Percentiles rank a stretch among this genome's conserved stretches.
These are phyloP conservation scores for Lepidium africanum DNA, from an alignment of 345 rosid species.

Conservation along the genomic window DNA sequence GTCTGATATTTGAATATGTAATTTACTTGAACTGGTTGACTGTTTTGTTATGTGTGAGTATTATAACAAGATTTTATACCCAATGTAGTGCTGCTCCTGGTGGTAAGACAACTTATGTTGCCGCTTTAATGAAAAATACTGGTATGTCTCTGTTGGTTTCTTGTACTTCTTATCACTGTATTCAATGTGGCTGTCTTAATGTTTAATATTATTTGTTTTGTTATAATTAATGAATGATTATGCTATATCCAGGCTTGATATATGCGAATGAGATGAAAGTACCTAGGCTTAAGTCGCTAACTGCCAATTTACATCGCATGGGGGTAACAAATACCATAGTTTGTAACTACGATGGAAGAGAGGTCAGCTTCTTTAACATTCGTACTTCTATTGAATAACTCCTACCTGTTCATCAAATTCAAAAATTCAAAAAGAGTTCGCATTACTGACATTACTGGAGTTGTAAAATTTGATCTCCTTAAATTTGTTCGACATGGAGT, in stretches of 20 bases:
- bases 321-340: slow-evolving; percentile 91
- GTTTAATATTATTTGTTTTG: not conserved
- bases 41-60: not conserved
- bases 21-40: not conserved
- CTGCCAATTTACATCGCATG: slow-evolving; percentile 91
- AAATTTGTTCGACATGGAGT: not conserved
- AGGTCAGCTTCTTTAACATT: slow-evolving; percentile 44
- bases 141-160: slow-evolving; percentile 42
- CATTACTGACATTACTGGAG: not conserved
- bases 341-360: slow-evolving; percentile 93
- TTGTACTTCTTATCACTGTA: not conserved
- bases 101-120: slow-evolving; percentile 74
- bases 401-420: not conserved
- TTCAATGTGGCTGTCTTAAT: not conserved
- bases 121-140: slow-evolving; percentile 77
- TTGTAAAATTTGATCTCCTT: not conserved
- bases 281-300: slow-evolving; percentile 74
- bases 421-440: not conserved
- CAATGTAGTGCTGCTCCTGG: slow-evolving; percentile 91
- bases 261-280: slow-evolving; percentile 91
- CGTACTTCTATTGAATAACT: not conserved
- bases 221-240: not conserved
- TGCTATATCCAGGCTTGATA: slow-evolving; percentile 53
- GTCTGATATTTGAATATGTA: not conserved
- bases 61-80: slow-evolving; percentile 1